phyloP scores from a whole-genome alignment of 2,329 filamentous ascomycete species.

The Phoma sp. region DNA sequence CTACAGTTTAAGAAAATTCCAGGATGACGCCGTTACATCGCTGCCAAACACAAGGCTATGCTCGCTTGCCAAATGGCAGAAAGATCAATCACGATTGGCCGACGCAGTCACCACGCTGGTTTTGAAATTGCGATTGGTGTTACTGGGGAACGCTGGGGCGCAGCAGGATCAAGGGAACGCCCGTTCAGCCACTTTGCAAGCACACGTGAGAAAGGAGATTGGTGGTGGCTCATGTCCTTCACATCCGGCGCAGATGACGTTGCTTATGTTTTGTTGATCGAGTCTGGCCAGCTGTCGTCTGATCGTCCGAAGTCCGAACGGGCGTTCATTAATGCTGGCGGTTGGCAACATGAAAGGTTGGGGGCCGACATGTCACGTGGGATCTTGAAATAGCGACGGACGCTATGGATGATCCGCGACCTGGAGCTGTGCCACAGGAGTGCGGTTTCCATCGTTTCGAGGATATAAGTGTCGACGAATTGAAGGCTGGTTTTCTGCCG shows the following conservation, averaged over 20 bases:
- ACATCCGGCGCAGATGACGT: background rate
- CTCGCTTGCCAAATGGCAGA: conserved; percentile 34
- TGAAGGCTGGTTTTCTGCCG: conserved; percentile 24
- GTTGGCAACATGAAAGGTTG: background rate
- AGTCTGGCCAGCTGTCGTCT: background rate
- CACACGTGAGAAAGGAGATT: conserved; percentile 15
- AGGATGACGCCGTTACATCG: background rate
- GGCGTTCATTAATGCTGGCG: background rate
- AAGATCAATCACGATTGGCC: conserved; percentile 31
- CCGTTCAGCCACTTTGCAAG: conserved; percentile 18
- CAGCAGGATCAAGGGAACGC: conserved; percentile 20
- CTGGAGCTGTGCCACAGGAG: conserved; percentile 25
- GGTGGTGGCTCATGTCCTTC: conserved; percentile 7
- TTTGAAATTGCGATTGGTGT: background rate
- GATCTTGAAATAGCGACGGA: conserved; percentile 14
- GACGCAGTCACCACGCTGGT: background rate
- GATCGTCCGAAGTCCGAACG: background rate
- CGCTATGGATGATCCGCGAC: conserved; percentile 20
- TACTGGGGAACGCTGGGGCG: conserved; percentile 7
- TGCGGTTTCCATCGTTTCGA: conserved; percentile 16
- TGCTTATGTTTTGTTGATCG: background rate
- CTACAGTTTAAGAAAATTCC: background rate
- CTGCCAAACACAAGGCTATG: conserved; percentile 29
- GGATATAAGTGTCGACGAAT: conserved; percentile 15
- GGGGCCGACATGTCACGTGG: conserved; percentile 7